These are phyloP conservation scores for Candida hungchunana DNA, from an alignment of 805 yeast genomes.

Conservation along the genomic window DNA sequence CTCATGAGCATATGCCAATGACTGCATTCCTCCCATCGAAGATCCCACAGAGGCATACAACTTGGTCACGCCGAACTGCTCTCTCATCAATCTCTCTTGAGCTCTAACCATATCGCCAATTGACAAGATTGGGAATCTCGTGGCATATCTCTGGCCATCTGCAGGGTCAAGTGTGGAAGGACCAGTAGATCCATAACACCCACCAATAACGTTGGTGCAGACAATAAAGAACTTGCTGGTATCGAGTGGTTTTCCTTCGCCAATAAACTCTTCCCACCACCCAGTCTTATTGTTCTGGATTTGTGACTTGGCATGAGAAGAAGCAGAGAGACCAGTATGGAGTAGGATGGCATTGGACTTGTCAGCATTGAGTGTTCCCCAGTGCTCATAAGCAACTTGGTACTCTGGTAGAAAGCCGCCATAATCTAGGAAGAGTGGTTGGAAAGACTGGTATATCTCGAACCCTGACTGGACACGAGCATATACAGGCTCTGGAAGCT, in stretches of 20 bases:
- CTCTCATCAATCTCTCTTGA: slow-evolving; percentile 63
- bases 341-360: slow-evolving; percentile 71
- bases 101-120: slow-evolving; percentile 90
- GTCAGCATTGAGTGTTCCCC: slow-evolving; percentile 70
- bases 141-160: slow-evolving; percentile 64
- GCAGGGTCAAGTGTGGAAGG: slow-evolving; percentile 80
- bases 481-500: slow-evolving; percentile 86
- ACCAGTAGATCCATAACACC: slow-evolving; percentile 94
- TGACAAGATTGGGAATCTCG: slow-evolving; percentile 82
- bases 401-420: slow-evolving; percentile 75
- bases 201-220: slow-evolving; percentile 90
- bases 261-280: slow-evolving; percentile 96
- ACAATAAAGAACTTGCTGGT: slow-evolving; percentile 77
- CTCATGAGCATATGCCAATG: slow-evolving; percentile 80
- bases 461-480: slow-evolving; percentile 67
- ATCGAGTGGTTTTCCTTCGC: slow-evolving; percentile 73
- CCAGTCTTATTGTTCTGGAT: slow-evolving; percentile 65
- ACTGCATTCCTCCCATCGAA: slow-evolving; percentile 99
- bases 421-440: slow-evolving; percentile 70
- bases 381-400: slow-evolving; percentile 86
- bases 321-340: slow-evolving; percentile 90
- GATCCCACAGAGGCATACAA: slow-evolving; percentile 83
- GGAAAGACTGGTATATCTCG: slow-evolving; percentile 46
- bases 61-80: slow-evolving; percentile 57
- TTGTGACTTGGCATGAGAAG: slow-evolving; percentile 89